Base-by-base conservation (phyloP, 495 filamentous ascomycete genomes). In the Annulohypoxylon maeteangense region DNA sequence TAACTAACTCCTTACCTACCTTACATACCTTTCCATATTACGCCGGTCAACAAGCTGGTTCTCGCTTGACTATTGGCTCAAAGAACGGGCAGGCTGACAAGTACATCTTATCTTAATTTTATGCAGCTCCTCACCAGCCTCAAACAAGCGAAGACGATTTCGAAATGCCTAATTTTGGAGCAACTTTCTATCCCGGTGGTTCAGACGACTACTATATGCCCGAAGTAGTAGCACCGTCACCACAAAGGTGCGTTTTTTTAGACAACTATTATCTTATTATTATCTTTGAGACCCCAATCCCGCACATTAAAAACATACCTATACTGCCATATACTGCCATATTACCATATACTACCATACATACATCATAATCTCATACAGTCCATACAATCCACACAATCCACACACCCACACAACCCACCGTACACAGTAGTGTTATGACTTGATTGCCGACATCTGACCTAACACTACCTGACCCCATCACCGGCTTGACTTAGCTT, bases 101-200 rank as follows among this genome's bases (percentile, higher is more conserved):
- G 63, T 67, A 55, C 60, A 62, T 63, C 74, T 72, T 75, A 65
- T 68, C 67, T 68, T 62, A 70, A 68, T 73, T 81, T 79, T 74
- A 79, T 81, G 78, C 80, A 85, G 83, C 75, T 71, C 36, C 70
- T 59, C 75, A 67, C 65, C 79, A 74, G 70, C 73, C 74, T 66
- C 75, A 75, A 62, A 60, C 55, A 61, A 55, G 55, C 67, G 68
- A 82, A 79, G 74, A 85, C 76, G 70, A 83, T 76, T 68, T 78
- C 79, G 78, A 83, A 38, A 84, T 83, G 80, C 74, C 82, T 67
- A 74, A 83, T 67, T 81, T 95, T 73, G 90, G 90, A 76, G 93
- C 94, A 65, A 97, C 94, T 51, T 97, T 97, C 83, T 91, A 92
- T 80, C 94, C 95, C 71, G 93, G 94, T 76, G 92, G 90, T 40